These are phyloP conservation scores for Saccharomycopsis crataegensis DNA, from an alignment of 1,139 yeast genomes.

Conservation along the genomic window DNA sequence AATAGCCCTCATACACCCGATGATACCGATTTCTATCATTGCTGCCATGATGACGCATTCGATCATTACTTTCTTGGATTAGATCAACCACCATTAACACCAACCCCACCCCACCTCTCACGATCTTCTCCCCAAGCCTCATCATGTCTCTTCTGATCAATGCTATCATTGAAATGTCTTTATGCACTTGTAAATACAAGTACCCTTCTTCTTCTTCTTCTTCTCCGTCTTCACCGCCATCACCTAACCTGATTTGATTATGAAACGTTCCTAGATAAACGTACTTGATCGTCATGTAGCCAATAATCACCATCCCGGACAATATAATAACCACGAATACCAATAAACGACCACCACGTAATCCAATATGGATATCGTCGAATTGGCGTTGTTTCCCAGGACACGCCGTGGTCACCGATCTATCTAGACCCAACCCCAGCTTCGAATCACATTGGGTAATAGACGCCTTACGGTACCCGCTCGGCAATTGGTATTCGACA, in stretches of 20 bases:
- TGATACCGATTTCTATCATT: background rate
- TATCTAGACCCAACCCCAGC: constrained; percentile 47
- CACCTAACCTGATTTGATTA: constrained; percentile 60
- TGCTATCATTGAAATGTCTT: background rate
- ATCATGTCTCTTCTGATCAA: background rate
- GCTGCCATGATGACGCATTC: background rate
- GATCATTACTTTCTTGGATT: constrained; percentile 7
- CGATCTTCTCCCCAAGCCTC: background rate
- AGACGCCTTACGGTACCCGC: constrained; percentile 56
- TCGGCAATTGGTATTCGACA: constrained; percentile 54
- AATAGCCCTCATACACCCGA: background rate
- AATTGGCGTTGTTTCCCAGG: constrained; percentile 64
- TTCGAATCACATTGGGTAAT: constrained; percentile 41
- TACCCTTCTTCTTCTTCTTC: background rate
- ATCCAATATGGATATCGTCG: constrained; percentile 41
- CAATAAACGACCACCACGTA: constrained; percentile 36
- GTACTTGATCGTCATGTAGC: constrained; percentile 48
- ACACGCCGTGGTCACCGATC: constrained; percentile 53
- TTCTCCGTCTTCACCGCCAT: constrained; percentile 34
- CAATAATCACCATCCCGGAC: constrained; percentile 42
- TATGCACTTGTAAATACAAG: background rate
- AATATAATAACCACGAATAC: constrained; percentile 42
- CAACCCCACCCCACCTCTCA: background rate
- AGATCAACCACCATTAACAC: constrained; percentile 11
- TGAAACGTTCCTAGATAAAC: constrained; percentile 44